A percentile compares a stretch with the other conserved stretches of the same genome.
Conservation (phyloP, 257 asterid species). For the Verbena officinalis region DNA sequence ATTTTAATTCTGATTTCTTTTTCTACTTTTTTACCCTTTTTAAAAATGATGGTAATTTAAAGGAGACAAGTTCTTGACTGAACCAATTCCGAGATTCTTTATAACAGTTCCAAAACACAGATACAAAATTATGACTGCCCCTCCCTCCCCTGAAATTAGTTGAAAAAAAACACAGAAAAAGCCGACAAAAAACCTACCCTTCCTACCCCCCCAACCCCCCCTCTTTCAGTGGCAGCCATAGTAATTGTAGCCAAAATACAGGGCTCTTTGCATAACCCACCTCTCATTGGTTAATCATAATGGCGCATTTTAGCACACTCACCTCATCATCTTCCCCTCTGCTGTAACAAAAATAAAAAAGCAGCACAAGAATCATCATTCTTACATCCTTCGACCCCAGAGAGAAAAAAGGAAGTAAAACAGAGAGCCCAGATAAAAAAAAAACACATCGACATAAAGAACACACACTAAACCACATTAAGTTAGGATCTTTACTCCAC, state of each 20-base stretch:
- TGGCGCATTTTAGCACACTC: conserved; percentile 59
- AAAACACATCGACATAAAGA: conserved; percentile 19
- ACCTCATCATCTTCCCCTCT: conserved; percentile 41
- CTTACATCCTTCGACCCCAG: conserved; percentile 40
- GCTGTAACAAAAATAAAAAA: conserved; percentile 30
- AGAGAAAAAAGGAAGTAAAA: conserved; percentile 6
- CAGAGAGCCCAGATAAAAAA: background rate
- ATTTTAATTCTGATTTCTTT: background rate
- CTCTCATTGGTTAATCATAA: conserved; percentile 64
- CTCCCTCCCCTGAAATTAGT: conserved; percentile 38
- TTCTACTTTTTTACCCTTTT: background rate
- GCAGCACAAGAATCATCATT: conserved; percentile 48
- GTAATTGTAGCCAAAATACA: conserved; percentile 45
- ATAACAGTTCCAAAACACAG: conserved; percentile 45
- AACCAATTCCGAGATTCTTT: conserved; percentile 56
- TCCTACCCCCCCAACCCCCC: conserved; percentile 11
- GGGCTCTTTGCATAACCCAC: conserved; percentile 46
- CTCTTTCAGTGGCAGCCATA: conserved; percentile 52
- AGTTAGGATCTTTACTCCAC: conserved; percentile 46
- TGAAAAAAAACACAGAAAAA: conserved; percentile 35
- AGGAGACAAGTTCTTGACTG: conserved; percentile 36
- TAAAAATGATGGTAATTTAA: background rate
- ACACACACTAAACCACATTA: conserved; percentile 27
- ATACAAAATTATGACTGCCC: conserved; percentile 40
- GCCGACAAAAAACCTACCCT: conserved; percentile 30